A percentile compares a stretch with the other conserved stretches of the same genome.
Conservation (phyloP, 257 asterid species). For the Buddleja alternifolia region DNA sequence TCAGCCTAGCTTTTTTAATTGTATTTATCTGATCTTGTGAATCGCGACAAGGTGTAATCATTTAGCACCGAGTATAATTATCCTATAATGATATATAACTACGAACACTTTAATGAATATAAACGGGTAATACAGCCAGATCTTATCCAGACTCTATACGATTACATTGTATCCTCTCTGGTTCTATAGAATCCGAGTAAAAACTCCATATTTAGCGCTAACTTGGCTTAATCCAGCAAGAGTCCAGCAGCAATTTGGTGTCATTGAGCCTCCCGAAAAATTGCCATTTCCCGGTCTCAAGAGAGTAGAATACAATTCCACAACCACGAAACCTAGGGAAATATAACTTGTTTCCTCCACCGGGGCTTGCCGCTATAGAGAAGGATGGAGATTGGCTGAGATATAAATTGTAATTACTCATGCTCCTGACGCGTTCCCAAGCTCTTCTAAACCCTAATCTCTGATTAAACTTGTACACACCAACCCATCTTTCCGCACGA, state of each 20-base stretch:
- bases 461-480: not conserved
- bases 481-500: not conserved
- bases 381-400: constrained; percentile 2
- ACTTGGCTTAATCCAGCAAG: constrained; percentile 7
- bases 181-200: too few relatives aligned
- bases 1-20: too few relatives aligned
- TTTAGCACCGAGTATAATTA: too few relatives aligned
- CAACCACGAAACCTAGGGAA: not conserved
- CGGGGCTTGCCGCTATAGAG: not conserved
- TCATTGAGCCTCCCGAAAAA: not conserved
- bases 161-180: too few relatives aligned
- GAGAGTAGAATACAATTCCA: not conserved
- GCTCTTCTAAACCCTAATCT: too few relatives aligned
- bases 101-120: too few relatives aligned
- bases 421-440: not conserved
- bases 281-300: not conserved
- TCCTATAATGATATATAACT: too few relatives aligned
- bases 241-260: not conserved
- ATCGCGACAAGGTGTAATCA: too few relatives aligned
- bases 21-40: too few relatives aligned
- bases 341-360: not conserved
- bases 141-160: too few relatives aligned
- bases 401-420: not conserved
- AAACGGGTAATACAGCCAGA: too few relatives aligned
- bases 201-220: not conserved